Evolutionary conservation across 495 filamentous ascomycete genomes (phyloP), one percentile per base, ranked within the genome.

Genomic region (Letharia columbiana): DNA sequence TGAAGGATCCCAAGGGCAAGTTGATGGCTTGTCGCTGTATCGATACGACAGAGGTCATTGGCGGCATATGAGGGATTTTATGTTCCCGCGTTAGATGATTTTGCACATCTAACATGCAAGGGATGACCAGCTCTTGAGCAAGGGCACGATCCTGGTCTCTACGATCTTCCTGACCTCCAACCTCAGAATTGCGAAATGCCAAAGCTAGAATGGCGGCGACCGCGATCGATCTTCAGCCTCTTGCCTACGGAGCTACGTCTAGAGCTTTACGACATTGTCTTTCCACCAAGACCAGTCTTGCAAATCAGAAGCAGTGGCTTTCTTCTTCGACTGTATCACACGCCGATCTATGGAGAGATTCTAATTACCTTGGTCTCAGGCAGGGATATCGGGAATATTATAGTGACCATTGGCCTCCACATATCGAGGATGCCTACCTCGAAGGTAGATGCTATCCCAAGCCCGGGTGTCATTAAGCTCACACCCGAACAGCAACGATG

Each of bases 41-140:
- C 63, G 64, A 52, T 75, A 73, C 45, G 71, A 74, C 9, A 35
- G 65, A 37, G 71, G 71, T 13, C 69, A 63, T 44, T 75, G 74
- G 74, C 45, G 47, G 37, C 59, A 35, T 62, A 35, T 20, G 41
- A 66, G 49, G 23, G 65, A 66, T 44, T 66, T 66, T 4, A 62
- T 62, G 65, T 66, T 66, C 31, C 31, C 31, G 23, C 11, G 3
- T 7, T 0, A 33, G 31, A 35, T 12, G 0, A 10, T 18, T 31
- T 35, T 42, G 40, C 40, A 12, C 3, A 50, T 4, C 49, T 7
- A 10, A 31, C 49, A 31, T 56, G 31, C 11, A 12, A 28, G 11
- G 31, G 12, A 17, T 35, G 49, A 18, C 4, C 28, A 35, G 1
- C 11, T 54, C 10, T 5, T 56, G 31, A 56, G 28, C 31, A 56